phyloP scores from a whole-genome alignment of 768 basidiomycete genomes.

The Leccinum uliginosum region DNA sequence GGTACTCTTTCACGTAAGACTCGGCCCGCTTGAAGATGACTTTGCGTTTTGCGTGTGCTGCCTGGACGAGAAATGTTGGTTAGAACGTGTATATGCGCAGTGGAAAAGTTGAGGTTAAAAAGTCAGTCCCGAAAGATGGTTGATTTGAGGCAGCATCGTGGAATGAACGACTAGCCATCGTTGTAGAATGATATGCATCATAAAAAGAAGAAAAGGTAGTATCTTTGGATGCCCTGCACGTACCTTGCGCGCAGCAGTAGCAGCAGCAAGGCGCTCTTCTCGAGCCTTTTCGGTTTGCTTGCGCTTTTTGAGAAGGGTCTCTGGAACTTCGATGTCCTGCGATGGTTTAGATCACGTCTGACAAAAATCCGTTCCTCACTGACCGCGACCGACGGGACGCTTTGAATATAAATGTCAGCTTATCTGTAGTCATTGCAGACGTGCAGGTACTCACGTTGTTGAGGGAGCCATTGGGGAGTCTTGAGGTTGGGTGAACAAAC shows the following conservation, averaged over 20 bases:
- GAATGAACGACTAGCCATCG: conserved; percentile 64
- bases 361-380: conserved; percentile 17
- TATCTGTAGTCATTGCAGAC: background rate
- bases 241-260: conserved; percentile 85
- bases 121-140: conserved; percentile 81
- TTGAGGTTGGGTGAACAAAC: conserved; percentile 32
- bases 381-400: conserved; percentile 47
- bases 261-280: conserved; percentile 86
- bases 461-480: conserved; percentile 43
- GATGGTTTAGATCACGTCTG: conserved; percentile 12
- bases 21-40: conserved; percentile 99
- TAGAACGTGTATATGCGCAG: conserved; percentile 3
- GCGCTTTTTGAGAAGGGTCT: conserved; percentile 99
- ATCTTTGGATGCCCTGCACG: conserved; percentile 25
- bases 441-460: conserved; percentile 44
- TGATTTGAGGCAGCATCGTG: conserved; percentile 77
- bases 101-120: background rate
- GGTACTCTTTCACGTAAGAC: conserved; percentile 96
- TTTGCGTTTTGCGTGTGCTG: conserved; percentile 86
- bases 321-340: conserved; percentile 93
- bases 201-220: conserved; percentile 26
- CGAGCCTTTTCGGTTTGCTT: conserved; percentile 96
- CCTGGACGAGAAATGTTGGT: conserved; percentile 43
- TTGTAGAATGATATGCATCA: conserved; percentile 84
- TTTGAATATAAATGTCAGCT: conserved; percentile 13